A percentile compares a stretch with the other conserved stretches of the same genome.
phyloP scores from a whole-genome alignment of 2,329 filamentous ascomycete species.

The Aspergillus sp. region DNA sequence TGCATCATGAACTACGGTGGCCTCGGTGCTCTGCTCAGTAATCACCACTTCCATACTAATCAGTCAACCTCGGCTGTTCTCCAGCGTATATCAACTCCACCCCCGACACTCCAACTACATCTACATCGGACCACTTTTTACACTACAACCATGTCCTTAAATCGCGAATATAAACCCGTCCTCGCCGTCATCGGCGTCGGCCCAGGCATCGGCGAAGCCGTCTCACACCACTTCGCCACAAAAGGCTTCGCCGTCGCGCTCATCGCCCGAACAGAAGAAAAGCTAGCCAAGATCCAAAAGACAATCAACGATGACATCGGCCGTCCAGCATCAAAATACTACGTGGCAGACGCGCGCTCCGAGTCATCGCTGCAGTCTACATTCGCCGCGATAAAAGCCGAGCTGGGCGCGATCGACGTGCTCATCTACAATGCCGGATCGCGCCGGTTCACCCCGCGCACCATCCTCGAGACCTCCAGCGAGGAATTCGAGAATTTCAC shows the following conservation, averaged over 20 bases:
- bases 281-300: conserved; percentile 9
- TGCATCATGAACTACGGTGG: too few species aligned
- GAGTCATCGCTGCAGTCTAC: conserved; percentile 9
- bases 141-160: conserved; percentile 10
- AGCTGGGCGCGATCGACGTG: conserved; percentile 15
- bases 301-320: conserved; percentile 12
- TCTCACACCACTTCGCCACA: conserved; percentile 16
- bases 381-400: conserved; percentile 11
- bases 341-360: conserved; percentile 14
- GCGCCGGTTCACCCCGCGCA: conserved; percentile 14
- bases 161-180: conserved; percentile 11
- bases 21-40: too few species aligned
- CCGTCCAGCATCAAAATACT: conserved; percentile 5
- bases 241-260: conserved; percentile 17
- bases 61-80: neutral
- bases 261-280: conserved; percentile 17
- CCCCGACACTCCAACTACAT: neutral
- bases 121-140: neutral
- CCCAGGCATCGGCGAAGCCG: conserved; percentile 17
- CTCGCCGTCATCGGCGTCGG: conserved; percentile 18
- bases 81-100: neutral
- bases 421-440: conserved; percentile 19
- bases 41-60: neutral
- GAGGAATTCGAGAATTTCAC: conserved; percentile 18
- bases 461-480: conserved; percentile 13